These are phyloP conservation scores for Malbranchea zuffiana DNA, from an alignment of 2,329 filamentous ascomycete genomes.

Conservation along the genomic window DNA sequence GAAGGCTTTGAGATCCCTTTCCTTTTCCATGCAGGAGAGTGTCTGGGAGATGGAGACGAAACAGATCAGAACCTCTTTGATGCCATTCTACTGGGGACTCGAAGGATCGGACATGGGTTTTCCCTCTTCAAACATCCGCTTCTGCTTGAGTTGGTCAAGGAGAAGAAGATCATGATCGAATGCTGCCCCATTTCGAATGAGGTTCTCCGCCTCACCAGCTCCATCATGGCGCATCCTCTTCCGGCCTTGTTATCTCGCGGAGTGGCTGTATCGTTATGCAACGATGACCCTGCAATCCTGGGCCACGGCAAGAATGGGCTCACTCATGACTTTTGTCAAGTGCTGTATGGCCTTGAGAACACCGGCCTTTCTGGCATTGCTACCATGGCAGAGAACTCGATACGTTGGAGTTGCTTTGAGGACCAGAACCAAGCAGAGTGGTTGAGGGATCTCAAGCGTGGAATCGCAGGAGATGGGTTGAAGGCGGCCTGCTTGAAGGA, in stretches of 20 bases:
- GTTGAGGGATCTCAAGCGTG: conserved; percentile 60
- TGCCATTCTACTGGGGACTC: conserved; percentile 72
- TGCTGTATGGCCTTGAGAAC: conserved; percentile 85
- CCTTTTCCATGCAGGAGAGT: conserved; percentile 92
- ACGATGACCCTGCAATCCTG: conserved; percentile 81
- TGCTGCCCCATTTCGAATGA: conserved; percentile 88
- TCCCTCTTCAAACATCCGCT: conserved; percentile 85
- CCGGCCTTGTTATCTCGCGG: conserved; percentile 35
- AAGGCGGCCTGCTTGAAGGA: conserved; percentile 64
- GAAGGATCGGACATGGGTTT: conserved; percentile 82
- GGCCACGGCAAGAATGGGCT: conserved; percentile 72
- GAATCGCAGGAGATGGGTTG: conserved; percentile 57
- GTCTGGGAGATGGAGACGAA: conserved; percentile 62
- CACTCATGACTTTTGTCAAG: conserved; percentile 91
- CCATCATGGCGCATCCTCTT: conserved; percentile 66
- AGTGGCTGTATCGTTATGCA: conserved; percentile 59
- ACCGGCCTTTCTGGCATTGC: conserved; percentile 78
- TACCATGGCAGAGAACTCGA: conserved; percentile 80
- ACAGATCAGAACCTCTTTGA: conserved; percentile 83
- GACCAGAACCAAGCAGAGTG: conserved; percentile 62
- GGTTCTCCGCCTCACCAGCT: conserved; percentile 65
- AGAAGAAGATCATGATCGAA: conserved; percentile 79
- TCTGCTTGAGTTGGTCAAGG: conserved; percentile 76
- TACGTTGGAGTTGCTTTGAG: conserved; percentile 81
- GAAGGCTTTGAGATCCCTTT: conserved; percentile 77